Evolutionary conservation across 768 basidiomycete species (phyloP), one percentile per base, ranked within the genome.

Genomic region (Royoungia palumana): DNA sequence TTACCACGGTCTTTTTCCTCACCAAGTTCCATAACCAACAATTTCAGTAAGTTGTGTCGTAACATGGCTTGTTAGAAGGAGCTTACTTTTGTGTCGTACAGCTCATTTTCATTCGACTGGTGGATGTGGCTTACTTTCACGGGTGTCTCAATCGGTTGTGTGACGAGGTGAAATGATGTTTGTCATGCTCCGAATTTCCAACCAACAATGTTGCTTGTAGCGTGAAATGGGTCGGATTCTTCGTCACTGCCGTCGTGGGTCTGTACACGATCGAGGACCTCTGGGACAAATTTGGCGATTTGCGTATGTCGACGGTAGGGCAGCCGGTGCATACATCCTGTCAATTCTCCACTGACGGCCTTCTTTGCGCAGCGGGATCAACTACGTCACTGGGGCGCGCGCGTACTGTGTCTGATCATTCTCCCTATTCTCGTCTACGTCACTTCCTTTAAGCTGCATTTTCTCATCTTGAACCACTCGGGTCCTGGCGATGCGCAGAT

Each of bases 401-500:
- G 96, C 10, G 75, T 92, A 25, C 62, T 76, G 6, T 93, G 92
- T 65, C 75, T 99, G 35, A 97, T 98, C 59, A 59, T 95, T 51
- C 72, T 98, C 7, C 96, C 96, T 1, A 79, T 94, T 58, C 75
- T 92, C 51, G 90, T 97, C 56, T 99, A 96, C 74, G 89, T 94
- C 81, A 71, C 82, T 16, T 88, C 83, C 19, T 99, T 99, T 84
- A 96, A 98, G 70, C 74, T 96, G 17, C 96, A 99, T 67, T 99
- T 99, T 74, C 65, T 97, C 66, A 79, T 99, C 54, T 75, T 99
- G 43, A 94, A 90, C 65, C 91, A 93, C 55, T 87, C 91, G 13
- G 95, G 95, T 34, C 91, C 96, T 19, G 96, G 95, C 14, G 95
- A 99, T 63, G 88, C 95, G 2, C 95, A 98, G 66, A 99, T 99